Conservation (phyloP, 768 basidiomycete genomes). For the Mycena vulgaris region DNA sequence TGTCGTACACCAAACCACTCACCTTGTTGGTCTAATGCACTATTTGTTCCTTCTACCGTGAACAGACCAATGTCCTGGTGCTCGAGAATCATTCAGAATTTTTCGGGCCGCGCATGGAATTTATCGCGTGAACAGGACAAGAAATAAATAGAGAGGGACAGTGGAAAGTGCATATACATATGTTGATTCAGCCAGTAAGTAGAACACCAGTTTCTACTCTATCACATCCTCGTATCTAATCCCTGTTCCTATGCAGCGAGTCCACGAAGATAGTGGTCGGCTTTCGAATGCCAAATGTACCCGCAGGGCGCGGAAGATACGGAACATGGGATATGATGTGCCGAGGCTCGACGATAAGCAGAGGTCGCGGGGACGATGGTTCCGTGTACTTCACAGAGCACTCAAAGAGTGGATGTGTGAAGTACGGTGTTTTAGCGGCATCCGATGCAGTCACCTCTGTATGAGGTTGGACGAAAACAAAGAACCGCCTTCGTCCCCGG, state of each 20-base stretch:
- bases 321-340: not conserved
- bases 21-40: too few species aligned
- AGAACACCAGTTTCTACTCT: too few species aligned
- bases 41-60: too few species aligned
- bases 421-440: not conserved
- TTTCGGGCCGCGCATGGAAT: too few species aligned
- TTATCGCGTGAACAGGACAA: too few species aligned
- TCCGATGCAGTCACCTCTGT: not conserved
- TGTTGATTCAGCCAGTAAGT: too few species aligned
- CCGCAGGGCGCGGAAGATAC: not conserved
- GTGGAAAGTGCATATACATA: too few species aligned
- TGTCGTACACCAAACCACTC: too few species aligned
- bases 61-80: too few species aligned
- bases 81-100: too few species aligned
- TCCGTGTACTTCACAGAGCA: not conserved
- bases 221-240: too few species aligned
- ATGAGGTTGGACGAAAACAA: conserved; percentile 23
- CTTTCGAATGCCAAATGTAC: conserved; percentile 9
- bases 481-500: conserved; percentile 4
- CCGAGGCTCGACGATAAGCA: not conserved
- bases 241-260: not conserved
- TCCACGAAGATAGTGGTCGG: conserved; percentile 8
- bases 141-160: too few species aligned
- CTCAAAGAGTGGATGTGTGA: not conserved
- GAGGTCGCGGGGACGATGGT: not conserved